Evolutionary conservation across 2,329 filamentous ascomycete species (phyloP).

Genomic region (Lecanicillium sp.): DNA sequence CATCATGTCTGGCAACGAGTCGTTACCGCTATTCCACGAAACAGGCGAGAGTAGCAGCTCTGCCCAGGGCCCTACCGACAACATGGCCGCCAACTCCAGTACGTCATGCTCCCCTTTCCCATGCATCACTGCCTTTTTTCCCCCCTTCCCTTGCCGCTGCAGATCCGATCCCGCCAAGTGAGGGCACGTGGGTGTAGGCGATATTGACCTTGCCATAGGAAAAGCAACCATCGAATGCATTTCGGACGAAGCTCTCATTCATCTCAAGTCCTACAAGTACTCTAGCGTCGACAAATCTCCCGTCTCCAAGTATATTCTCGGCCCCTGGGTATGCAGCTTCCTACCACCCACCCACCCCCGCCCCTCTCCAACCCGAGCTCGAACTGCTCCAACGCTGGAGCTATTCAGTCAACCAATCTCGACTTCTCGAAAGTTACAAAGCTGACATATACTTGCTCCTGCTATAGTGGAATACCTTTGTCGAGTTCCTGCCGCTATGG

Average conservation of each 20-base stretch:
- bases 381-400: not conserved
- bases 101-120: not conserved
- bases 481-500: constrained; percentile 89
- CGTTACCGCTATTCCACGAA: constrained; percentile 7
- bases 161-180: not conserved
- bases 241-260: constrained; percentile 81
- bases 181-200: constrained; percentile 1
- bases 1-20: constrained; percentile 8
- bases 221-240: constrained; percentile 61
- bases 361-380: constrained; percentile 1
- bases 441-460: constrained; percentile 1
- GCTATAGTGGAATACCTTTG: constrained; percentile 88
- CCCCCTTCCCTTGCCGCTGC: no score
- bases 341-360: constrained; percentile 3
- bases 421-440: not conserved
- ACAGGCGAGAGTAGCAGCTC: not conserved
- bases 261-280: constrained; percentile 95
- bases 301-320: constrained; percentile 86
- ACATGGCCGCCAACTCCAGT: constrained; percentile 9
- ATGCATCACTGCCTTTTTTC: not conserved
- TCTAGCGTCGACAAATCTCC: constrained; percentile 93
- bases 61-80: constrained; percentile 2
- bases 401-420: not conserved
- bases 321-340: constrained; percentile 71
- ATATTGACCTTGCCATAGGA: constrained; percentile 14